A percentile compares a stretch with the other conserved stretches of the same genome.
These are phyloP conservation scores for Coffea eugenioides DNA, from an alignment of 257 asterid genomes.

Conservation along the genomic window DNA sequence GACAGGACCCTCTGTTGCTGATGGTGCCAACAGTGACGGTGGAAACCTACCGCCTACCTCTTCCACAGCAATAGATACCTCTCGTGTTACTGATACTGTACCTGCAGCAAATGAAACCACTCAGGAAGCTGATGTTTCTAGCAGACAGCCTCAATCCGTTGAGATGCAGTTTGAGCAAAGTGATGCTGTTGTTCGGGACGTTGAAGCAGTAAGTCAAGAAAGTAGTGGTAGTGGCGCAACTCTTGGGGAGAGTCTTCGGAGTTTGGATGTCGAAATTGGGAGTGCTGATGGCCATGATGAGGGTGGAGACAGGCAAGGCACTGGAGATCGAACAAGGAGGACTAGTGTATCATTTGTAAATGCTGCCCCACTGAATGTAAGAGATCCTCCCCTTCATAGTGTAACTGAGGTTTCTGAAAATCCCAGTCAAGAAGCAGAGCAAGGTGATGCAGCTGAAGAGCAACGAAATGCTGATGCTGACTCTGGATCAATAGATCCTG, in stretches of 20 bases:
- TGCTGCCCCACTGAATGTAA: constrained; percentile 47
- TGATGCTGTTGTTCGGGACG: constrained; percentile 66
- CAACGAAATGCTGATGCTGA: constrained; percentile 57
- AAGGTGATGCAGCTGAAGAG: constrained; percentile 53
- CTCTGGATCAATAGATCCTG: constrained; percentile 75
- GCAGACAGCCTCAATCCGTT: constrained; percentile 51
- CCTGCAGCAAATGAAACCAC: constrained; percentile 44
- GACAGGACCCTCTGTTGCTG: constrained; percentile 40
- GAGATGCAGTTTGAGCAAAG: constrained; percentile 70
- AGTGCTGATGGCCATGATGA: constrained; percentile 99
- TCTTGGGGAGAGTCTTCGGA: constrained; percentile 88
- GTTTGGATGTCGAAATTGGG: constrained; percentile 97
- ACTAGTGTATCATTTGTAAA: constrained; percentile 48
- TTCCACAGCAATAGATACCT: constrained; percentile 37
- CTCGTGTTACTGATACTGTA: constrained; percentile 36
- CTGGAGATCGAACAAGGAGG: constrained; percentile 72
- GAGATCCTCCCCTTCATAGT: constrained; percentile 78
- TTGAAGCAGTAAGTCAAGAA: constrained; percentile 97
- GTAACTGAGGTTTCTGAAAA: constrained; percentile 92
- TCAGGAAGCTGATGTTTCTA: constrained; percentile 53
- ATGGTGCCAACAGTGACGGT: constrained; percentile 37
- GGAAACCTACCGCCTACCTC: constrained; percentile 46
- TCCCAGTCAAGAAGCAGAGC: constrained; percentile 66
- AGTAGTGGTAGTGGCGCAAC: constrained; percentile 97
- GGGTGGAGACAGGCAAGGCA: constrained; percentile 74